Percentiles rank a stretch among this genome's conserved stretches.
Conservation (phyloP, 1,139 yeast genomes). For the Blastobotrys buckinghamii region DNA sequence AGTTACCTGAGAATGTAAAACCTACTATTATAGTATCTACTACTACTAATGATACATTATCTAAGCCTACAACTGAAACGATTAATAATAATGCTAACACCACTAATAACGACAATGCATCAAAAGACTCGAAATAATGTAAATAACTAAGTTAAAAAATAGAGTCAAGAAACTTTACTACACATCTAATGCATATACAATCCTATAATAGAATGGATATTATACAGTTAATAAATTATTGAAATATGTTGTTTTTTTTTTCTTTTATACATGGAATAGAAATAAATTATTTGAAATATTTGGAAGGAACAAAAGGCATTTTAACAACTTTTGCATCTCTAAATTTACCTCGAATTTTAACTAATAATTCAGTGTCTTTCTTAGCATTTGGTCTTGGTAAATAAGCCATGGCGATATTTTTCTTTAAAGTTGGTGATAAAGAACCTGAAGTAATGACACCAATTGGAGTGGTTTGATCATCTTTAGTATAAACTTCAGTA, state of each 20-base stretch:
- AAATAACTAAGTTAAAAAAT: too few species aligned
- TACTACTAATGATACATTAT: too few species aligned
- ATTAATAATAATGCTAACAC: too few species aligned
- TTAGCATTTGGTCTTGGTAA: constrained; percentile 68
- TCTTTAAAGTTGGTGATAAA: constrained; percentile 74
- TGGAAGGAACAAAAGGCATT: constrained; percentile 76
- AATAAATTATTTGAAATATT: constrained; percentile 50
- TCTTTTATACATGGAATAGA: background rate
- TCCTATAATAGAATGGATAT: too few species aligned
- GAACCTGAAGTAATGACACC: constrained; percentile 88
- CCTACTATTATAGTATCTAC: background rate
- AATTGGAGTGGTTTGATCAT: constrained; percentile 46
- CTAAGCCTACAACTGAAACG: background rate
- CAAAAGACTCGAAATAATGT: too few species aligned
- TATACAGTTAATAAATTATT: too few species aligned
- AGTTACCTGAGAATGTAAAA: constrained; percentile 38
- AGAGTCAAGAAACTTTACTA: too few species aligned
- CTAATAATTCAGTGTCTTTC: constrained; percentile 65
- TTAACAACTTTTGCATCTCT: constrained; percentile 70
- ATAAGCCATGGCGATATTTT: constrained; percentile 88
- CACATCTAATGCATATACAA: too few species aligned
- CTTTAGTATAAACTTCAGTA: constrained; percentile 54
- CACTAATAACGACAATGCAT: too few species aligned
- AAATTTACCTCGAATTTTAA: constrained; percentile 78
- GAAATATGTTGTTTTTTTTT: background rate